phyloP scores from a whole-genome alignment of 805 yeast species.

The fission yeast (Schizosaccharomyces pombe) region DNA sequence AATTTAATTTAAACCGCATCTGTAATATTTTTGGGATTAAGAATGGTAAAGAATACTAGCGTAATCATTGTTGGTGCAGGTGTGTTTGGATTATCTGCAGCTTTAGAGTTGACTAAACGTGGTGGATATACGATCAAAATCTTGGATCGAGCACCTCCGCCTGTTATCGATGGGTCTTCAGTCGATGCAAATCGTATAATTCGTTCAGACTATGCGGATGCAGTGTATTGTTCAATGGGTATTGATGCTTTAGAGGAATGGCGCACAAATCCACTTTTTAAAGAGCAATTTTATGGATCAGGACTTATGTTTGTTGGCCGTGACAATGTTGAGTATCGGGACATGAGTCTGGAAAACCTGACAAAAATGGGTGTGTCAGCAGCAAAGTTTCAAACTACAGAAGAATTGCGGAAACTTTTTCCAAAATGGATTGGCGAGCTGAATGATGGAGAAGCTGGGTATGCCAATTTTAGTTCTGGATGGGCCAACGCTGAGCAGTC shows the following conservation, averaged over 20 bases:
- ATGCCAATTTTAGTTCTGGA: conserved; percentile 11
- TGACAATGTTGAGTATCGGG: background rate
- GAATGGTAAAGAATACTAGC: no score
- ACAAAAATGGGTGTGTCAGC: background rate
- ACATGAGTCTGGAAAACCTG: background rate
- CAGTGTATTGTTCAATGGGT: conserved; percentile 13
- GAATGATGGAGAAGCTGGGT: background rate
- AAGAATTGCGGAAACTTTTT: background rate
- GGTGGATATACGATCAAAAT: background rate
- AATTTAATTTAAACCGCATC: no score
- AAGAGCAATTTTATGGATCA: background rate
- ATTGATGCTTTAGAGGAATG: conserved; percentile 15
- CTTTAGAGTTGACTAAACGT: background rate
- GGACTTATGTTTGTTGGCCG: background rate
- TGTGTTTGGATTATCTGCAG: conserved; percentile 4
- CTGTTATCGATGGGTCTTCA: conserved; percentile 16
- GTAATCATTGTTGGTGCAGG: conserved; percentile 3
- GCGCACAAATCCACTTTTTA: conserved; percentile 1
- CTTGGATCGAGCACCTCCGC: conserved; percentile 6
- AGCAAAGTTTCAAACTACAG: background rate
- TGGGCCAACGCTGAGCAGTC: conserved; percentile 11
- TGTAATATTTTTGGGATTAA: no score
- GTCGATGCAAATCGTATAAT: conserved; percentile 26
- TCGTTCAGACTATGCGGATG: conserved; percentile 23
- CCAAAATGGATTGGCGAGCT: background rate